Conservation (phyloP, 768 basidiomycete genomes). For the Termitomyces sp. region DNA sequence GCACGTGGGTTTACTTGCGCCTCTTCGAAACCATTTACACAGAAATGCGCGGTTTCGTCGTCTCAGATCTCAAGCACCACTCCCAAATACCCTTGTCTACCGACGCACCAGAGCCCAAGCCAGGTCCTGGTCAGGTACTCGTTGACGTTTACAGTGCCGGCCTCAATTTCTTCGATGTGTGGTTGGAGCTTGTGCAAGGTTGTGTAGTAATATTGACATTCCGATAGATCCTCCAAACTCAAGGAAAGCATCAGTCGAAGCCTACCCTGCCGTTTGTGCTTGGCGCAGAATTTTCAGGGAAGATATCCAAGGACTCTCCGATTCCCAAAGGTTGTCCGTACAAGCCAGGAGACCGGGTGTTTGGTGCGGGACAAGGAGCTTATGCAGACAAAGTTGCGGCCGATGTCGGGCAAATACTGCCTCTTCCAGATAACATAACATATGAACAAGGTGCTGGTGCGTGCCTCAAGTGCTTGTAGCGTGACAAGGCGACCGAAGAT, state of each 20-base stretch:
- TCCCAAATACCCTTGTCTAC: slow-evolving; percentile 50
- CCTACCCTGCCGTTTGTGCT: slow-evolving; percentile 82
- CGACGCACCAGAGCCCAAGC: slow-evolving; percentile 54
- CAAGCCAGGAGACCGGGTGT: slow-evolving; percentile 82
- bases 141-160: slow-evolving; percentile 73
- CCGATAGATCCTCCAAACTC: slow-evolving; percentile 70
- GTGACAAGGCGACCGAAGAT: background rate
- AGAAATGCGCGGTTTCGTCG: slow-evolving; percentile 73
- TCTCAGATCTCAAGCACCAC: slow-evolving; percentile 65
- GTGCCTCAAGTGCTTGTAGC: slow-evolving; percentile 12
- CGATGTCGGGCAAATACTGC: slow-evolving; percentile 43
- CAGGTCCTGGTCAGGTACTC: slow-evolving; percentile 50
- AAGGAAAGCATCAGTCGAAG: slow-evolving; percentile 86
- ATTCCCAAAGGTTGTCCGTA: slow-evolving; percentile 77
- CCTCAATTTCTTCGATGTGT: slow-evolving; percentile 74
- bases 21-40: background rate
- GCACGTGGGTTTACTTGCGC: background rate
- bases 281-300: slow-evolving; percentile 83
- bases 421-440: slow-evolving; percentile 69
- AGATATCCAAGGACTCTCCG: slow-evolving; percentile 60
- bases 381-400: slow-evolving; percentile 74
- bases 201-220: slow-evolving; percentile 5
- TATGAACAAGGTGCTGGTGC: slow-evolving; percentile 84
- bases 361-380: slow-evolving; percentile 75
- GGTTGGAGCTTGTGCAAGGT: slow-evolving; percentile 4